A percentile compares a stretch with the other conserved stretches of the same genome.
Evolutionary conservation across 805 yeast species (phyloP).

Genomic region (Yamadazyma laniorum): DNA sequence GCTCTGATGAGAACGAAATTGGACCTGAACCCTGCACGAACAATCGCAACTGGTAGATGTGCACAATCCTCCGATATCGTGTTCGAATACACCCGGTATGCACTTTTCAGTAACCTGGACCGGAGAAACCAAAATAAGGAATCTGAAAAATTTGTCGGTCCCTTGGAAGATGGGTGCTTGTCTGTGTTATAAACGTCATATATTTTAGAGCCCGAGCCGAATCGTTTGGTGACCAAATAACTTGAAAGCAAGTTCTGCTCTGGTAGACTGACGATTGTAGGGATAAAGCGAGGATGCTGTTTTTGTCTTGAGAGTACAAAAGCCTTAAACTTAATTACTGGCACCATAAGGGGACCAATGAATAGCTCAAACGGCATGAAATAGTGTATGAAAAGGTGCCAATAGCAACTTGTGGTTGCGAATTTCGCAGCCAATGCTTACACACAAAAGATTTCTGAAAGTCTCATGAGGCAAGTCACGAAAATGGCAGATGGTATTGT

Average conservation of each 20-base stretch:
- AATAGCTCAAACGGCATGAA: constrained; percentile 63
- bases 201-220: constrained; percentile 60
- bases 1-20: constrained; percentile 56
- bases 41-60: constrained; percentile 56
- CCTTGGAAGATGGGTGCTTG: constrained; percentile 34
- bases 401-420: too few species aligned
- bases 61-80: constrained; percentile 42
- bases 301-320: constrained; percentile 54
- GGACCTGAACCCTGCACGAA: constrained; percentile 61
- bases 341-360: constrained; percentile 59
- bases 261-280: constrained; percentile 46
- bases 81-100: constrained; percentile 54
- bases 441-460: too few species aligned
- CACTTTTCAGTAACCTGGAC: constrained; percentile 67
- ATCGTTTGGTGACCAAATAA: constrained; percentile 52
- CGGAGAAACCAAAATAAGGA: constrained; percentile 53
- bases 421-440: too few species aligned
- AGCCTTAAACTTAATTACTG: constrained; percentile 55
- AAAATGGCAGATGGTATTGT: too few species aligned
- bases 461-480: too few species aligned
- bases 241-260: constrained; percentile 30
- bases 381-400: too few species aligned
- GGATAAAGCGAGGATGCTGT: constrained; percentile 56
- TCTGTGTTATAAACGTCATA: constrained; percentile 54
- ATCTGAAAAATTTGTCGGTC: constrained; percentile 42